phyloP scores from a whole-genome alignment of 495 filamentous ascomycete genomes.

The Extremus antarcticus region DNA sequence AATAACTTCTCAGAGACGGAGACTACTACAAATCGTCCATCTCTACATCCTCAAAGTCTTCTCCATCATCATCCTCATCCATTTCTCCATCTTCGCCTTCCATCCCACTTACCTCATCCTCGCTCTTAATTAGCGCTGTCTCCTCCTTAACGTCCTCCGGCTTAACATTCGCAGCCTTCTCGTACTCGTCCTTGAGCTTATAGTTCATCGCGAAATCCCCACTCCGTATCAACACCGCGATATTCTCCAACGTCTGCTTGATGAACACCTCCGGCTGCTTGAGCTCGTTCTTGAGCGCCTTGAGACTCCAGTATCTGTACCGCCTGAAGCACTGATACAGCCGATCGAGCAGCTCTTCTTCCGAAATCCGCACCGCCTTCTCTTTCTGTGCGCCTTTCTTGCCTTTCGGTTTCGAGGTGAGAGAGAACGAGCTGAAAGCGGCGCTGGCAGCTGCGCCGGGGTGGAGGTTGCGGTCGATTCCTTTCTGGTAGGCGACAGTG shows the following conservation, averaged over 20 bases:
- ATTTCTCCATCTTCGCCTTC: slow-evolving; percentile 8
- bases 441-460: background rate
- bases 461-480: slow-evolving; percentile 7
- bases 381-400: slow-evolving; percentile 46
- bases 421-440: slow-evolving; percentile 8
- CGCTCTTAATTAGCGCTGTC: background rate
- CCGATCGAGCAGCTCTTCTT: slow-evolving; percentile 71
- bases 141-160: slow-evolving; percentile 14
- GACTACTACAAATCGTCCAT: no score
- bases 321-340: slow-evolving; percentile 71
- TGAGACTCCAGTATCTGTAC: slow-evolving; percentile 85
- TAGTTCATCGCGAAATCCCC: slow-evolving; percentile 77
- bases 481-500: background rate
- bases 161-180: background rate
- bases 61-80: slow-evolving; percentile 17
- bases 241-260: slow-evolving; percentile 67
- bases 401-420: slow-evolving; percentile 23
- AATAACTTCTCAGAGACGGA: no score
- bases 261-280: slow-evolving; percentile 87
- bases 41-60: slow-evolving; percentile 28
- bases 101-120: slow-evolving; percentile 1
- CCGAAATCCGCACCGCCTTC: slow-evolving; percentile 77
- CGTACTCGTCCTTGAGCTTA: slow-evolving; percentile 65
- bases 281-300: slow-evolving; percentile 57
- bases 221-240: slow-evolving; percentile 67